Evolutionary conservation across 257 asterid genomes (phyloP), one percentile per base, ranked within the genome.

Genomic region (Orobanche coerulescens): DNA sequence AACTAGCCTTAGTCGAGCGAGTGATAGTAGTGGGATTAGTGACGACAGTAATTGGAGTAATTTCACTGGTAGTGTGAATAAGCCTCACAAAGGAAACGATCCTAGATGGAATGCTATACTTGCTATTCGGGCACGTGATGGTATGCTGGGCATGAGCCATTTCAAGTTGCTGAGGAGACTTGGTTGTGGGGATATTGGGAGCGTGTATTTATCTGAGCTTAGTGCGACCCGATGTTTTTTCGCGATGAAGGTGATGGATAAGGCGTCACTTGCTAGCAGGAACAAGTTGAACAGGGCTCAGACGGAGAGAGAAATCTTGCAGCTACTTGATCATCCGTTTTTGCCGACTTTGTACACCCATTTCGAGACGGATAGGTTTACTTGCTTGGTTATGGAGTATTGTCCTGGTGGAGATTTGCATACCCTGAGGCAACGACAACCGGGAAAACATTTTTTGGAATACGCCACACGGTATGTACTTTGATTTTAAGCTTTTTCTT

Each of bases 161-260:
- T 86, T 86, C 65, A 84, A 84, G 79, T 70, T 86, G 19, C 73
- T 86, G 60, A 86, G 79, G 62, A 75, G 88, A 62, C 75, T 86
- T 22, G 95, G 95, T 4, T 86, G 89, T 84, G 95, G 95, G 58
- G 95, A 86, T 70, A 86, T 86, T 23, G 95, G 95, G 30, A 86
- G 93, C 50, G 93, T 86, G 65, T 86, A 86, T 75, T 65, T 86
- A 51, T 80, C 95, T 2, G 95, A 86, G 73, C 63, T 86, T 84
- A 75, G 81, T 46, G 77, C 83, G 11, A 82, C 82, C 20, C 71
- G 79, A 69, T 81, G 90, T 73, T 75, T 79, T 54, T 86, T 86
- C 56, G 95, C 95, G 7, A 81, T 83, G 92, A 86, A 86, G 71
- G 95, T 86, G 3, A 86, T 86, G 95, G 85, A 86, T 70, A 86